Percentiles rank a stretch among this genome's conserved stretches.
Evolutionary conservation across 2,329 filamentous ascomycete species (phyloP).

Genomic region (Aspergillus japonicus): DNA sequence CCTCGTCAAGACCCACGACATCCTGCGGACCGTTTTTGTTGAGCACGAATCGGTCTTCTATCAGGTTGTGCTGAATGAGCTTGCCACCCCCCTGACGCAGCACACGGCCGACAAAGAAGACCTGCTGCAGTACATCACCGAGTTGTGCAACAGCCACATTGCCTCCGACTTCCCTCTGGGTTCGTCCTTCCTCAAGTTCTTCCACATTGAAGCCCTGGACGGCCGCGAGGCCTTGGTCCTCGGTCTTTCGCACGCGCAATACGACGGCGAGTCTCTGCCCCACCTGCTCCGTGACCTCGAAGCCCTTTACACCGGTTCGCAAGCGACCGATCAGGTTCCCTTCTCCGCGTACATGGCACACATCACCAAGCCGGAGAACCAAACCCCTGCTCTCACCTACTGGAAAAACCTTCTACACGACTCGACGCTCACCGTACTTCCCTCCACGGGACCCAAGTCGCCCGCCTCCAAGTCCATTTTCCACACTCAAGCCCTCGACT

Average conservation of each 20-base stretch:
- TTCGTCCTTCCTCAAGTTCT: conserved; percentile 57
- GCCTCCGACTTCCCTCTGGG: conserved; percentile 55
- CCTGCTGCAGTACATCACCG: conserved; percentile 48
- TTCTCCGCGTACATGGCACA: conserved; percentile 45
- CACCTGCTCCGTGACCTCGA: conserved; percentile 58
- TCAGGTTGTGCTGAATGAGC: conserved; percentile 54
- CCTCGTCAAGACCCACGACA: conserved; percentile 59
- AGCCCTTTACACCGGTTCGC: conserved; percentile 45
- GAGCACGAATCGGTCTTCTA: conserved; percentile 49
- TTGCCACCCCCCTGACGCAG: conserved; percentile 48
- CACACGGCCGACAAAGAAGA: conserved; percentile 48
- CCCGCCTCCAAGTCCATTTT: conserved; percentile 15
- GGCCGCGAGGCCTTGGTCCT: conserved; percentile 44
- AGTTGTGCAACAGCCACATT: conserved; percentile 53
- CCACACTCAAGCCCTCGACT: conserved; percentile 25
- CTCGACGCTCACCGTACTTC: conserved; percentile 46
- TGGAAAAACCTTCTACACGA: conserved; percentile 55
- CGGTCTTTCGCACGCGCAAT: conserved; percentile 64
- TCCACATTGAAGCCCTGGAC: conserved; percentile 43
- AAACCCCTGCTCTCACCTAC: conserved; percentile 49
- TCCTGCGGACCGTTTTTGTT: conserved; percentile 65
- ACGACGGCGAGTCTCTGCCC: conserved; percentile 65
- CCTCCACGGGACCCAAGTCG: conserved; percentile 4
- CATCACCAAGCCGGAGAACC: conserved; percentile 28
- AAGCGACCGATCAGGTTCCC: conserved; percentile 33